Conservation (phyloP, 139 green algal species). For the Auxenochlorella pyrenoidosa region DNA sequence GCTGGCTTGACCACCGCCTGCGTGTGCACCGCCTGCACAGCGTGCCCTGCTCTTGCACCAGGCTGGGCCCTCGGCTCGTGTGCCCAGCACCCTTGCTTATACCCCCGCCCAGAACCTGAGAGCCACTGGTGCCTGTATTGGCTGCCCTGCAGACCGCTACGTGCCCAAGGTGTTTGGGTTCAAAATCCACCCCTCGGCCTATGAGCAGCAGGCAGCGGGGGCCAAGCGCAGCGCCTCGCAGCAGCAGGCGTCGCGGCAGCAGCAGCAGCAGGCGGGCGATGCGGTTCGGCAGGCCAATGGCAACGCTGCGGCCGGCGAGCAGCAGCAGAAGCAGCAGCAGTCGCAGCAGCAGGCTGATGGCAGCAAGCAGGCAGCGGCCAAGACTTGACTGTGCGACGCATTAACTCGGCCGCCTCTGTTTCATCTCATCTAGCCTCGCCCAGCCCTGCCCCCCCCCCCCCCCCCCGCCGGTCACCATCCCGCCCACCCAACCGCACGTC, state of each 20-base stretch:
- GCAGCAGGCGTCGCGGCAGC: slow-evolving; percentile 13
- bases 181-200: slow-evolving; percentile 76
- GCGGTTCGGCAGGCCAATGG: background rate
- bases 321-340: slow-evolving; percentile 10
- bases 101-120: too few relatives aligned
- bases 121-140: background rate
- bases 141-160: slow-evolving; percentile 58
- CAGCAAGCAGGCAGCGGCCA: background rate
- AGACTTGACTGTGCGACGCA: background rate
- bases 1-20: background rate
- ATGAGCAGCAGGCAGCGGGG: slow-evolving; percentile 9
- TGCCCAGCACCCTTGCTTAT: too few relatives aligned
- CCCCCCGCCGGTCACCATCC: too few relatives aligned
- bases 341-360: background rate
- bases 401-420: too few relatives aligned
- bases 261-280: slow-evolving; percentile 18
- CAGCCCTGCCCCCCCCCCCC: background rate
- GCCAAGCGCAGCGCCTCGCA: background rate
- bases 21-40: too few relatives aligned
- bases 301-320: background rate
- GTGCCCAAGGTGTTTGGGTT: slow-evolving; percentile 96
- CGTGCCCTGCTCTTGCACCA: too few relatives aligned
- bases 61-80: too few relatives aligned
- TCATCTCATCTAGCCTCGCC: background rate
- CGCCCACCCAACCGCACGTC: background rate